Evolutionary conservation across 768 basidiomycete species (phyloP), one percentile per base, ranked within the genome.

Genomic region (Hemileccinum impolitum): DNA sequence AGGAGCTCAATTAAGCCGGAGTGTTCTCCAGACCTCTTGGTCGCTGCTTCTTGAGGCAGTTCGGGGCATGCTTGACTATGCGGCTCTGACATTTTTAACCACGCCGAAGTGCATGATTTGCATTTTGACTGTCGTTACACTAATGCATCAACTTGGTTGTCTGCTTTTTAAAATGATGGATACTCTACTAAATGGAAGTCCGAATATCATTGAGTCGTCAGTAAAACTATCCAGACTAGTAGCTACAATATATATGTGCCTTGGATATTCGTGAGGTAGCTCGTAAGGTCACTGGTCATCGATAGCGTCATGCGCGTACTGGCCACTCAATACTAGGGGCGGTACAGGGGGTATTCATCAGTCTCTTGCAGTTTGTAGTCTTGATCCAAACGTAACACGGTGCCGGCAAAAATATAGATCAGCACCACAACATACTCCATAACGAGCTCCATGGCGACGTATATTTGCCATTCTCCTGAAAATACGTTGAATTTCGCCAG

Each of bases 1-100:
- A 58, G 43, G 83, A 75, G 77, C 74, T 71, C 84, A 85, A 84
- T 85, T 87, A 87, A 87, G 85, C 85, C 85, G 85, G 84, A 85
- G 83, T 79, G 66, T 70, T 72, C 75, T 70, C 75, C 64, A 76
- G 70, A 69, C 58, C 57, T 63, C 66, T 55, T 54, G 63, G 52
- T 64, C 63, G 66, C 71, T 62, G 60, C 59, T 47, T 63, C 62
- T 60, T 45, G 55, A 63, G 65, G 67, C 69, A 73, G 69, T 52
- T 68, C 72, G 72, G 73, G 70, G 74, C 70, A 70, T 73, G 81
- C 83, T 87, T 83, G 85, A 87, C 85, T 87, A 83, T 85, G 85
- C 58, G 59, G 77, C 74, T 78, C 82, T 64, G 57, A 87, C 81
- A 86, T 69, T 51, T 53, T 21, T 8, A 6, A 26, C 19, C 5